phyloP scores from a whole-genome alignment of 352 stramenopile genomes.

The Phytophthora chlamydospora region DNA sequence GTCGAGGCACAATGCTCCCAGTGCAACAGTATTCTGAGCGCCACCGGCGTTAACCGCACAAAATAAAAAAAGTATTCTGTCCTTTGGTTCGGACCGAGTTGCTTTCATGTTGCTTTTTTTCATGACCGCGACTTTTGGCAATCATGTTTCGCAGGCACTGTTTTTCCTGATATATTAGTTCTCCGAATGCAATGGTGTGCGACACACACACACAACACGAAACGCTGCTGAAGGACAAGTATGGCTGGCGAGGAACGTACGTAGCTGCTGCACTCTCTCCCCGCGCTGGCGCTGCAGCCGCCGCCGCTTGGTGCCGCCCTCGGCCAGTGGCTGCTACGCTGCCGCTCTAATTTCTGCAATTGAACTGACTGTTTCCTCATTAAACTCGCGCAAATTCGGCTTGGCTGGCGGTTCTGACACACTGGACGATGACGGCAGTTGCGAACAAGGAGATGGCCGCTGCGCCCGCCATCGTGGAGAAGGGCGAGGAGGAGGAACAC shows the following conservation, averaged over 20 bases:
- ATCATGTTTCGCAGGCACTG: too few relatives aligned
- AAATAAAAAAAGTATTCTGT: too few relatives aligned
- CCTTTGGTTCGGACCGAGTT: too few relatives aligned
- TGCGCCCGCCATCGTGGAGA: slow-evolving; percentile 28
- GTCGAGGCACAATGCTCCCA: too few relatives aligned
- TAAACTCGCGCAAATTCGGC: not conserved
- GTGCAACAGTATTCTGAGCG: too few relatives aligned
- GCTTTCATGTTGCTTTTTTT: too few relatives aligned
- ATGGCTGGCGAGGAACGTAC: slow-evolving; percentile 45
- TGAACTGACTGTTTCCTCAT: slow-evolving; percentile 6
- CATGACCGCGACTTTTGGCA: too few relatives aligned
- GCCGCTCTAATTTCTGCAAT: slow-evolving; percentile 2
- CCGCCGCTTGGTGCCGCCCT: not conserved
- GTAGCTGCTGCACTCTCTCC: slow-evolving; percentile 17
- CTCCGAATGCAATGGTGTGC: too few relatives aligned
- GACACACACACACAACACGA: slow-evolving; percentile 23
- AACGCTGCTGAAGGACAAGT: slow-evolving; percentile 25
- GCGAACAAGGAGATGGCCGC: slow-evolving; percentile 34
- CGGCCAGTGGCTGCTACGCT: not conserved
- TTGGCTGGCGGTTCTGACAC: slow-evolving; percentile 3
- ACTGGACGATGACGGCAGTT: slow-evolving; percentile 20
- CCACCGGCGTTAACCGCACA: too few relatives aligned
- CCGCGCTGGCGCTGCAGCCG: slow-evolving; percentile 7
- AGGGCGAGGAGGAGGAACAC: slow-evolving; percentile 72
- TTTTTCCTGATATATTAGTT: too few relatives aligned